These are phyloP conservation scores for Pseudopyrenochaeta lycopersici DNA, from an alignment of 2,329 filamentous ascomycete species.

Conservation along the genomic window DNA sequence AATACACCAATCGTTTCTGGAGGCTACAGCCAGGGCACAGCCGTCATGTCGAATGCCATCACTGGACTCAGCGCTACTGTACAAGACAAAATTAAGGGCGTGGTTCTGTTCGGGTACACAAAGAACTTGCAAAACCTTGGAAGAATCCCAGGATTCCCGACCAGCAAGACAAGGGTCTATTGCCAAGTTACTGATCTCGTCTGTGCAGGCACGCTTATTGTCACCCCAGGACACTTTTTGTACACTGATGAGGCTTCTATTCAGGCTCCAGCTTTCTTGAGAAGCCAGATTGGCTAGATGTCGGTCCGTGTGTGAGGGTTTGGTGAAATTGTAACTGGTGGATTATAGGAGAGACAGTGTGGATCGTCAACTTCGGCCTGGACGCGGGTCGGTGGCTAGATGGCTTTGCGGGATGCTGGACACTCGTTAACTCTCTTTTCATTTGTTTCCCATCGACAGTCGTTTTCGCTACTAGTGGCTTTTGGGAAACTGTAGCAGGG, in stretches of 20 bases:
- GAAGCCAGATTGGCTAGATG: not conserved
- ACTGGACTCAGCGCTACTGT: slow-evolving; percentile 32
- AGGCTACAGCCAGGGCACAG: slow-evolving; percentile 52
- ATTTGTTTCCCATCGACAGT: too few relatives aligned
- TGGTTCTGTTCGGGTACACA: slow-evolving; percentile 51
- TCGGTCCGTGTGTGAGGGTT: not conserved
- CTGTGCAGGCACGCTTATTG: slow-evolving; percentile 40
- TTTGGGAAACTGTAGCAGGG: too few relatives aligned
- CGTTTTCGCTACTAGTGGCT: too few relatives aligned
- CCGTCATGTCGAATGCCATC: slow-evolving; percentile 45
- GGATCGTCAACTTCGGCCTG: too few relatives aligned
- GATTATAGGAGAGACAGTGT: not conserved
- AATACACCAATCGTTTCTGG: slow-evolving; percentile 46
- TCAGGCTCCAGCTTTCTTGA: slow-evolving; percentile 30
- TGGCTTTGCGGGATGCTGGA: too few relatives aligned
- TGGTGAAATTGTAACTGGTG: not conserved
- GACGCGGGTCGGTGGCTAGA: too few relatives aligned
- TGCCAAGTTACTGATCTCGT: slow-evolving; percentile 44
- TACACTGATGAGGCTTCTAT: slow-evolving; percentile 35
- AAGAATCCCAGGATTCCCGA: slow-evolving; percentile 43
- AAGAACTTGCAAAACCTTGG: slow-evolving; percentile 47
- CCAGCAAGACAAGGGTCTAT: slow-evolving; percentile 40
- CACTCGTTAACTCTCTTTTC: too few relatives aligned
- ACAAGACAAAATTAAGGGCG: slow-evolving; percentile 42
- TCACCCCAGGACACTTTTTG: slow-evolving; percentile 40